A percentile compares a stretch with the other conserved stretches of the same genome.
phyloP scores from a whole-genome alignment of 495 filamentous ascomycete genomes.

The Sordaria brevicollis region DNA sequence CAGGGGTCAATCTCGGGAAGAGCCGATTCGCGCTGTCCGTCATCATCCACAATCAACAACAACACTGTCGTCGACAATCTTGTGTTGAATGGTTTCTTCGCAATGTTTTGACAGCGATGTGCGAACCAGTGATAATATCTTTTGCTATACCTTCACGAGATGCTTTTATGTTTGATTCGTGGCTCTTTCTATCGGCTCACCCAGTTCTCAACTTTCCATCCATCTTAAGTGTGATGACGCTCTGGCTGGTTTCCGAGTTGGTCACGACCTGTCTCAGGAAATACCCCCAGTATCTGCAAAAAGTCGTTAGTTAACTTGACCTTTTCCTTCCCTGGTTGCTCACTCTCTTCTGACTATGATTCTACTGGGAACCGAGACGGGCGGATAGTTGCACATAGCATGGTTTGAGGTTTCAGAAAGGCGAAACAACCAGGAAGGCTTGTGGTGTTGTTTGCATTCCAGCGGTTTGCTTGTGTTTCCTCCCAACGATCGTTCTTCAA shows the following conservation, averaged over 20 bases:
- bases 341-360: background rate
- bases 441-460: background rate
- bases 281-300: background rate
- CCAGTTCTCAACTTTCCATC: background rate
- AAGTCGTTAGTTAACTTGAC: background rate
- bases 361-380: background rate
- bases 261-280: background rate
- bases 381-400: background rate
- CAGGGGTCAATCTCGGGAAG: background rate
- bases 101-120: background rate
- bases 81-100: background rate
- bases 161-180: background rate
- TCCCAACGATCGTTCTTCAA: background rate
- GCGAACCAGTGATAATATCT: background rate
- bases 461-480: background rate
- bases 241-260: background rate
- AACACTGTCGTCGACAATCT: background rate
- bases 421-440: background rate
- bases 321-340: background rate
- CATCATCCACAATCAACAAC: background rate
- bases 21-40: background rate
- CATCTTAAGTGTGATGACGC: background rate
- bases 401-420: background rate
- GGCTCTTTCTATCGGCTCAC: background rate
- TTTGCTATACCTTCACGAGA: background rate